Evolutionary conservation across 2,329 filamentous ascomycete species (phyloP).

Genomic region (Colletotrichum sp.): DNA sequence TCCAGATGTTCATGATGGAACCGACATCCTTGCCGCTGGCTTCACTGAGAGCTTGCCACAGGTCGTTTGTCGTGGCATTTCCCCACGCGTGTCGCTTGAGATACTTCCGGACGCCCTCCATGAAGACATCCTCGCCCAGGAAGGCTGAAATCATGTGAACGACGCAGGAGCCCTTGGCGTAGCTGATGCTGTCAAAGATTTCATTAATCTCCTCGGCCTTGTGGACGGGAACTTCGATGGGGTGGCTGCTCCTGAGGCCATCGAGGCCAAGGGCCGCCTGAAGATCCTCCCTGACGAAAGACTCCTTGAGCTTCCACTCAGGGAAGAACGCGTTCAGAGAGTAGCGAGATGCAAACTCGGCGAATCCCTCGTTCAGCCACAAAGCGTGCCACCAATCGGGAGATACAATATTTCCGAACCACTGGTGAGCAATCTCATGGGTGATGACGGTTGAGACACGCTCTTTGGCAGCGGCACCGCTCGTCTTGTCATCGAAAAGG

Average conservation of each 20-base stretch:
- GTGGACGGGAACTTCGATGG: constrained; percentile 96
- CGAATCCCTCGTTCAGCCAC: constrained; percentile 95
- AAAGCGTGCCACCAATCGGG: constrained; percentile 99
- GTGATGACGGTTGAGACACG: constrained; percentile 94
- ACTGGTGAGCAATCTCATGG: constrained; percentile 96
- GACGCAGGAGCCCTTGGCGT: constrained; percentile 95
- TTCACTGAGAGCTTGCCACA: constrained; percentile 87
- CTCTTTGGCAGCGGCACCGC: constrained; percentile 87
- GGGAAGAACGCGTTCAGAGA: constrained; percentile 95
- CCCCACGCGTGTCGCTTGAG: constrained; percentile 97
- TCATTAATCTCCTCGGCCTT: constrained; percentile 96
- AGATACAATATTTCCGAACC: constrained; percentile 97
- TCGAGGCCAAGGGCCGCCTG: constrained; percentile 88
- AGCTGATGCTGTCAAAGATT: constrained; percentile 97
- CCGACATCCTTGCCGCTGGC: constrained; percentile 92
- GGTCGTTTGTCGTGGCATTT: constrained; percentile 88
- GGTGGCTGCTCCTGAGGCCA: constrained; percentile 91
- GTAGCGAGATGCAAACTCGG: constrained; percentile 58
- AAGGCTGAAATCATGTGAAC: constrained; percentile 97
- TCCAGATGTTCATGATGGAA: constrained; percentile 94
- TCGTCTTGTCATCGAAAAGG: constrained; percentile 89
- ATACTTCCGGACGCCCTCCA: constrained; percentile 89
- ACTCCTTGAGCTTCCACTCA: constrained; percentile 98
- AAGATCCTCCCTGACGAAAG: constrained; percentile 90
- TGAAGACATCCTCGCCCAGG: constrained; percentile 88